Percentiles rank a stretch among this genome's conserved stretches.
phyloP scores from a whole-genome alignment of 441 rosid species.

The Eutrema salsugineum region DNA sequence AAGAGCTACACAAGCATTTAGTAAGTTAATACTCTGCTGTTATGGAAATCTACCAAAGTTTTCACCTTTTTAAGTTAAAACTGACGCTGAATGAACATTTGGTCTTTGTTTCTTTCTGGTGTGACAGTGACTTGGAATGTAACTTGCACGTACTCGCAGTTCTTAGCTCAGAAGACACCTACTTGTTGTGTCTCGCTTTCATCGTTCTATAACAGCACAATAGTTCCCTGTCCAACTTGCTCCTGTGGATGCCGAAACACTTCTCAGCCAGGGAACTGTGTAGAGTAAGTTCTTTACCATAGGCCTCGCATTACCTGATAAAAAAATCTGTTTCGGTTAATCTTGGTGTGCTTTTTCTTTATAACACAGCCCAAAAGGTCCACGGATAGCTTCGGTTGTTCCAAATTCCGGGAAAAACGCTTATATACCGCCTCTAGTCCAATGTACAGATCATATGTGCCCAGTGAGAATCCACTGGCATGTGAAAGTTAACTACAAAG shows the following conservation, averaged over 20 bases:
- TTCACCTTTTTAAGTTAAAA: background rate
- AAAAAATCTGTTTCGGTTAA: background rate
- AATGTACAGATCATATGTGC: slow-evolving; percentile 95
- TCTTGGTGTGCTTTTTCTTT: slow-evolving; percentile 12
- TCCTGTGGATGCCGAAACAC: slow-evolving; percentile 71
- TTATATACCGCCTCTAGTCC: slow-evolving; percentile 54
- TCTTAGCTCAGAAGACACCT: slow-evolving; percentile 63
- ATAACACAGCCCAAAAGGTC: slow-evolving; percentile 32
- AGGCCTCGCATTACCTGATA: background rate
- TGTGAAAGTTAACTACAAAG: slow-evolving; percentile 75
- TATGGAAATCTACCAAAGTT: background rate
- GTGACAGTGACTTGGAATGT: slow-evolving; percentile 78
- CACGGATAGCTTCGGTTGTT: slow-evolving; percentile 54
- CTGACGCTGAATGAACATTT: background rate
- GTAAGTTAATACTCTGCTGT: slow-evolving; percentile 33
- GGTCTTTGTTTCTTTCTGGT: background rate
- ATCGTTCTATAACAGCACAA: slow-evolving; percentile 58
- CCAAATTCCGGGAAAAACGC: slow-evolving; percentile 60
- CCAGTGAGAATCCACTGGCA: slow-evolving; percentile 96
- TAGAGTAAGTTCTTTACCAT: slow-evolving; percentile 48
- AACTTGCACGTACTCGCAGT: slow-evolving; percentile 70
- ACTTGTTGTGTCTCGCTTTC: slow-evolving; percentile 73
- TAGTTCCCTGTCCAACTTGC: slow-evolving; percentile 60
- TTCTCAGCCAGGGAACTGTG: slow-evolving; percentile 46
- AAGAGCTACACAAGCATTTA: slow-evolving; percentile 63